Base-by-base conservation (phyloP, 2,329 filamentous ascomycete species). In the Tothia fuscella region DNA sequence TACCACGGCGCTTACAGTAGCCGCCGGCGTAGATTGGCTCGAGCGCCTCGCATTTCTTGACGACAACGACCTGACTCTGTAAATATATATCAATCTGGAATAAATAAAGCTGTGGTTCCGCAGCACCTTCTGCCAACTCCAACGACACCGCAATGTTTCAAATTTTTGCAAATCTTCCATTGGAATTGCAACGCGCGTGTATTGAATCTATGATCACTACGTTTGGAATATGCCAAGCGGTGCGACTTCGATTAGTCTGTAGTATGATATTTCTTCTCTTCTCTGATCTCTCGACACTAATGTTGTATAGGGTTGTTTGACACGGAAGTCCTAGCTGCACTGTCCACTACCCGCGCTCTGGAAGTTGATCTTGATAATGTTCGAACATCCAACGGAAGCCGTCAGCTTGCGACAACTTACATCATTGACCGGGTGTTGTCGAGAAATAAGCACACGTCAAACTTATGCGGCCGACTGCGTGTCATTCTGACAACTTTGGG, bases 111-210 rank as follows among this genome's bases (percentile, higher is more conserved):
- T n/a, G n/a, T n/a, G n/a, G n/a, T n/a, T n/a, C n/a, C n/a, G n/a
- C 19, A 2, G 17, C 16, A 10, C 22, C 4, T 13, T 6, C 24
- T 6, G 19, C n/a, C 4, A 22, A 22, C 10, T n/a, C 14, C 2
- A n/a, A 24, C 4, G 20, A 22, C 17, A 22, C n/a, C n/a, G n/a
- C 9, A 13, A 36, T 21, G 33, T 3, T 14, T 21, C 3, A 20
- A 7, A 36, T 22, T 22, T 36, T 36, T 14, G 20, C 22, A 3
- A 14, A 20, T 14, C 33, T 36, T 9, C 33, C 33, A 14, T 19
- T 36, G 19, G 33, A 36, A 22, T 22, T 36, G 20, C 22, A 36
- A 36, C 22, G 33, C 22, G 33, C 19, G 17, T 36, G 33, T n/a
- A 20, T 36, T n/a, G 33, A 36, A 14, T 14, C 22, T 6, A 14